Evolutionary conservation across 768 basidiomycete genomes (phyloP).

Genomic region (Tylopilus balloui): DNA sequence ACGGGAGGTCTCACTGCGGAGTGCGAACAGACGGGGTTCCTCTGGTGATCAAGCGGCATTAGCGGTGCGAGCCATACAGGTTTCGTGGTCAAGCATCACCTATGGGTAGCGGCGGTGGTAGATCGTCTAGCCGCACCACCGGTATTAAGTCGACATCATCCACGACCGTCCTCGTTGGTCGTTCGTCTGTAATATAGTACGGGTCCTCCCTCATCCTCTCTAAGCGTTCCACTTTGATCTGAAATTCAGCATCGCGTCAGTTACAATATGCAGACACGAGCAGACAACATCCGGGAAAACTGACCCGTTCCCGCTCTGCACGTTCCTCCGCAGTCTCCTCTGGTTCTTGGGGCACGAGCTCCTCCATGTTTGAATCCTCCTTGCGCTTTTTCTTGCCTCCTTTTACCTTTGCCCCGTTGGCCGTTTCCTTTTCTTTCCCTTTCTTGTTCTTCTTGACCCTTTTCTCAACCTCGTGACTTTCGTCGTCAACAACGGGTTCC

Average conservation of each 20-base stretch:
- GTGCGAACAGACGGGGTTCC: constrained; percentile 41
- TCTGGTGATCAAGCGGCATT: constrained; percentile 28
- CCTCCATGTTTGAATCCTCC: constrained; percentile 21
- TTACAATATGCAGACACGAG: neutral
- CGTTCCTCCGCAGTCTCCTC: constrained; percentile 56
- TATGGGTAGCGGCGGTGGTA: constrained; percentile 47
- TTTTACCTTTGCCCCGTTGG: constrained; percentile 28
- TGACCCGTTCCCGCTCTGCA: constrained; percentile 59
- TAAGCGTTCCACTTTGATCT: constrained; percentile 74
- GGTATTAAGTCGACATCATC: constrained; percentile 91
- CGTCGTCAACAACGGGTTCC: constrained; percentile 26
- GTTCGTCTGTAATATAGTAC: constrained; percentile 79
- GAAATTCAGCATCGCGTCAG: constrained; percentile 10
- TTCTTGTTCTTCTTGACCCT: constrained; percentile 43
- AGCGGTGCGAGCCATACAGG: constrained; percentile 16
- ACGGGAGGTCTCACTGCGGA: constrained; percentile 39
- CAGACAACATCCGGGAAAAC: constrained; percentile 12
- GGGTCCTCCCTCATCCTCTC: constrained; percentile 83
- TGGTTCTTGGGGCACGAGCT: constrained; percentile 38
- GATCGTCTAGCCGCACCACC: constrained; percentile 75
- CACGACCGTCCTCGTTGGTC: constrained; percentile 33
- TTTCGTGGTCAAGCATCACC: constrained; percentile 12
- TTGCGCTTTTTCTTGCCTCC: constrained; percentile 45
- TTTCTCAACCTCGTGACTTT: constrained; percentile 36
- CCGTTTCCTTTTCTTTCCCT: constrained; percentile 42